Evolutionary conservation across 805 yeast species (phyloP).

Genomic region (Pichia exigua): DNA sequence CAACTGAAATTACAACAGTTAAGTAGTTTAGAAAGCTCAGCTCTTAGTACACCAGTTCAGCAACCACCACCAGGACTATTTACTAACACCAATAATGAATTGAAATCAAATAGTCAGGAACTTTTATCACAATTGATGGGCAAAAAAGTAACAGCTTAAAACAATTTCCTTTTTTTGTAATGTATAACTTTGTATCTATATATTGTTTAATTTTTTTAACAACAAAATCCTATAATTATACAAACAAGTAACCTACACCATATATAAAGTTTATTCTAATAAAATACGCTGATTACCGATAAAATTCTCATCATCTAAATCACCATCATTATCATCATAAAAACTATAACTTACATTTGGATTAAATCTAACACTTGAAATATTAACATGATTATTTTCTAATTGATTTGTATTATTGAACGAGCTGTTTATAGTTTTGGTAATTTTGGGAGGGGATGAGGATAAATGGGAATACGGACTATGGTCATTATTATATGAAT

Average conservation of each 20-base stretch:
- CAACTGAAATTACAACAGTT: conserved; percentile 26
- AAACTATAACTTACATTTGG: conserved; percentile 25
- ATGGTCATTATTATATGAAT: background rate
- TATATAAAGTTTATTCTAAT: background rate
- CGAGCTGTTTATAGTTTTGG: background rate
- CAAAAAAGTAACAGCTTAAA: conserved; percentile 30
- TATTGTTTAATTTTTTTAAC: too few species aligned
- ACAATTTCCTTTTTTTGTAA: background rate
- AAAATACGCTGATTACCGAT: conserved; percentile 5
- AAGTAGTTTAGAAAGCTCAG: conserved; percentile 14
- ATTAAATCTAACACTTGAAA: conserved; percentile 22
- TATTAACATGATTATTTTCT: background rate
- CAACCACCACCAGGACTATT: conserved; percentile 67
- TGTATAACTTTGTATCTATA: background rate
- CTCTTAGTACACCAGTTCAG: conserved; percentile 37
- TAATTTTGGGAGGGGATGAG: conserved; percentile 1
- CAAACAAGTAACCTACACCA: background rate
- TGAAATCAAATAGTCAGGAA: conserved; percentile 41
- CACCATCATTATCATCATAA: conserved; percentile 8
- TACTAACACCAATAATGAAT: conserved; percentile 4
- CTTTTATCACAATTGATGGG: conserved; percentile 80
- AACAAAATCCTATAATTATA: background rate
- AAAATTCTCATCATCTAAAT: conserved; percentile 1
- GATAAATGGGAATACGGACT: background rate
- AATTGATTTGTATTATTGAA: background rate